phyloP scores from a whole-genome alignment of 2,329 filamentous ascomycete species.

The Diaporthe humulicola region DNA sequence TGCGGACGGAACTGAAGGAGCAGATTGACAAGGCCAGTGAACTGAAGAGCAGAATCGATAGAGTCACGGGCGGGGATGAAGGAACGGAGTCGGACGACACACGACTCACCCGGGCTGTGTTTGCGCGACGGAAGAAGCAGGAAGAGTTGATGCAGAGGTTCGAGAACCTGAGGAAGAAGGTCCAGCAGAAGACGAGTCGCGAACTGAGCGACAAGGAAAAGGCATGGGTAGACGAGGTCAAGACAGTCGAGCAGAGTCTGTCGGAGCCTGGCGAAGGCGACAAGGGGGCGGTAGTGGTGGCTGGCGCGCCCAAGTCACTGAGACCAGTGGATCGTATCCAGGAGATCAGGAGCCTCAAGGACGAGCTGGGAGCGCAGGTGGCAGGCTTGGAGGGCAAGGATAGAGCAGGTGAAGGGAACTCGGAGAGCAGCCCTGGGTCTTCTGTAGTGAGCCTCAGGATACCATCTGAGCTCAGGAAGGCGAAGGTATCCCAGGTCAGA shows the following conservation, averaged over 20 bases:
- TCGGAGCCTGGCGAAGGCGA: conserved; percentile 50
- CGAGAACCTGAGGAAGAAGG: conserved; percentile 67
- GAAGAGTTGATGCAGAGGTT: conserved; percentile 69
- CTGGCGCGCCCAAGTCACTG: conserved; percentile 55
- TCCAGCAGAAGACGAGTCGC: conserved; percentile 60
- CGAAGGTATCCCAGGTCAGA: conserved; percentile 75
- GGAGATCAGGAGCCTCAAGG: conserved; percentile 66
- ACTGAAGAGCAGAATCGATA: conserved; percentile 75
- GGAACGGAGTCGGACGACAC: conserved; percentile 67
- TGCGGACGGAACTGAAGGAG: conserved; percentile 76
- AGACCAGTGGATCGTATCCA: conserved; percentile 69
- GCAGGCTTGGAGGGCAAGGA: conserved; percentile 53
- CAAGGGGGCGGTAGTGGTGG: conserved; percentile 24
- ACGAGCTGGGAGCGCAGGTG: conserved; percentile 66
- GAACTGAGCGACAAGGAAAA: conserved; percentile 74
- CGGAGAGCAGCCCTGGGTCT: conserved; percentile 46
- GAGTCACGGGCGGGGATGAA: conserved; percentile 71
- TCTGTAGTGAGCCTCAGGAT: conserved; percentile 63
- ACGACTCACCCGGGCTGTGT: conserved; percentile 71
- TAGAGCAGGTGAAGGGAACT: conserved; percentile 46
- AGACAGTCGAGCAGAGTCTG: conserved; percentile 56
- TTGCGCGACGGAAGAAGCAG: conserved; percentile 67
- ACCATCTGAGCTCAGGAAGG: conserved; percentile 71
- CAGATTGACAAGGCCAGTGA: conserved; percentile 77
- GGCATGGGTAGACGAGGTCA: conserved; percentile 61